Percentiles rank a stretch among this genome's conserved stretches.
These are phyloP conservation scores for Solanum gandarillasii DNA, from an alignment of 257 asterid species.

Conservation along the genomic window DNA sequence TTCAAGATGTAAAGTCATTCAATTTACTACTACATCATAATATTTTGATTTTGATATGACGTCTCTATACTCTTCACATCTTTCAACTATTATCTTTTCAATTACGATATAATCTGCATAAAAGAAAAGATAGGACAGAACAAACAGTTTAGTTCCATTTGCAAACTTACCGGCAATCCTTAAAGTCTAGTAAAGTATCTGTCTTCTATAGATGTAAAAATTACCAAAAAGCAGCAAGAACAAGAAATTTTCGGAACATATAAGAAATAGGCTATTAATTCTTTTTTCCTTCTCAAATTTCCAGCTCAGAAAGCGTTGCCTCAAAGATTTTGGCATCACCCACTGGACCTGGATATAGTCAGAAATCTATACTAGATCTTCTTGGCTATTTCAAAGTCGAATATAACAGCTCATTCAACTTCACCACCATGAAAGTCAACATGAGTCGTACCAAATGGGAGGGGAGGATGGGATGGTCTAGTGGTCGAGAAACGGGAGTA, in stretches of 20 bases:
- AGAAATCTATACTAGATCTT: background rate
- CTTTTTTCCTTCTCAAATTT: background rate
- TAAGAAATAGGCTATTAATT: background rate
- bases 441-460: background rate
- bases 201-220: background rate
- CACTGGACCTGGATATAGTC: background rate
- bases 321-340: background rate
- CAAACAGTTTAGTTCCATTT: background rate
- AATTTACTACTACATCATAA: background rate
- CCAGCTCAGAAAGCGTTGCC: background rate
- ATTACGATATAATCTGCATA: background rate
- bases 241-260: background rate
- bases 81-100: background rate
- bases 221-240: background rate
- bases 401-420: background rate
- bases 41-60: background rate
- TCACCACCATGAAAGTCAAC: background rate
- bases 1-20: background rate
- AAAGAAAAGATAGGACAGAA: background rate
- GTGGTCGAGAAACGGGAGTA: background rate
- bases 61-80: background rate
- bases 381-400: background rate
- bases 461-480: background rate
- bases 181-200: background rate
- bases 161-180: background rate